These are phyloP conservation scores for Cladosporium sp. DNA, from an alignment of 2,329 filamentous ascomycete species.

Conservation along the genomic window DNA sequence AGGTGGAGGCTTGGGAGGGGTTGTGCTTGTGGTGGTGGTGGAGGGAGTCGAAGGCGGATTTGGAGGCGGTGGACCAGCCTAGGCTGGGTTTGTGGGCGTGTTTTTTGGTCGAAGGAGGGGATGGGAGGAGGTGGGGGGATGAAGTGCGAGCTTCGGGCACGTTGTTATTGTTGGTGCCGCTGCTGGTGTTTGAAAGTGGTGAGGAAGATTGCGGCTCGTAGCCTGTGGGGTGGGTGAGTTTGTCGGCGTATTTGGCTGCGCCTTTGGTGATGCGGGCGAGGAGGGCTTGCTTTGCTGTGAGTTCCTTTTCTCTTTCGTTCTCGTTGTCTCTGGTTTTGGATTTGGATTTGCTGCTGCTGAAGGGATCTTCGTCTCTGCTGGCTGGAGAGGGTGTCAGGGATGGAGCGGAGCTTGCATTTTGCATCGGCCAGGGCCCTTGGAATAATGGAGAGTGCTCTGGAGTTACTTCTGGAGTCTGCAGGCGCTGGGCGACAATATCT, in stretches of 20 bases:
- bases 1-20: slow-evolving; percentile 3
- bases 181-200: slow-evolving; percentile 10
- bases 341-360: neutral
- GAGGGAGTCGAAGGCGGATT: slow-evolving; percentile 24
- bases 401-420: neutral
- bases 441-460: slow-evolving; percentile 22
- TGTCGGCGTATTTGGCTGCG: slow-evolving; percentile 26
- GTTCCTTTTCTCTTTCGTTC: neutral
- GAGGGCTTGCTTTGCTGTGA: slow-evolving; percentile 23
- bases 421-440: neutral
- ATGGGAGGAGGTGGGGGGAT: slow-evolving; percentile 1
- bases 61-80: slow-evolving; percentile 30
- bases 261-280: slow-evolving; percentile 25
- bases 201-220: neutral
- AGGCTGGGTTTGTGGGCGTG: slow-evolving; percentile 21
- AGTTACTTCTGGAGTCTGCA: slow-evolving; percentile 23
- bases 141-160: neutral
- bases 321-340: neutral
- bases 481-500: slow-evolving; percentile 26
- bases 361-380: neutral
- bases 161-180: neutral
- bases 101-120: neutral
- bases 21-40: neutral
- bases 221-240: slow-evolving; percentile 21
- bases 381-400: neutral